Percentiles rank a stretch among this genome's conserved stretches.
phyloP scores from a whole-genome alignment of 2,329 filamentous ascomycete species.

The Boeremia lycopersici region DNA sequence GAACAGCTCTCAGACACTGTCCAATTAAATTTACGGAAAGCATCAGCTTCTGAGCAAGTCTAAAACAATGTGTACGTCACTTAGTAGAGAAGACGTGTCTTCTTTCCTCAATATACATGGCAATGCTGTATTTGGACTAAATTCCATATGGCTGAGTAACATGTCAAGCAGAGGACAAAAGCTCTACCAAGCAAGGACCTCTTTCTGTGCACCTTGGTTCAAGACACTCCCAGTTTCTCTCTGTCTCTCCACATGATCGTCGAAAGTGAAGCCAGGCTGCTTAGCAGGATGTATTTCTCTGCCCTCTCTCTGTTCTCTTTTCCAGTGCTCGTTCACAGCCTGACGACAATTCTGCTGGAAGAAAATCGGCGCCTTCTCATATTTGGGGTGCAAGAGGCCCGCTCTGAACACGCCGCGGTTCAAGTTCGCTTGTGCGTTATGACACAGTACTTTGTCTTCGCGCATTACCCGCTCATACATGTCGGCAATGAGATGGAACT shows the following conservation, averaged over 20 bases:
- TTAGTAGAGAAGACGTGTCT: background rate
- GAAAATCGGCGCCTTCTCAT: constrained; percentile 63
- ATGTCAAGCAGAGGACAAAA: background rate
- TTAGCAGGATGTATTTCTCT: constrained; percentile 31
- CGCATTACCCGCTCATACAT: constrained; percentile 68
- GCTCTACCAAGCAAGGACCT: constrained; percentile 27
- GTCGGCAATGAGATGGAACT: constrained; percentile 61
- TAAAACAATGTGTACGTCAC: too few species aligned
- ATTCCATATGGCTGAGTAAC: background rate
- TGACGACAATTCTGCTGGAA: constrained; percentile 60
- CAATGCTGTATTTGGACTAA: too few species aligned
- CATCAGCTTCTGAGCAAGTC: too few species aligned
- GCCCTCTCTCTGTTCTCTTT: constrained; percentile 24
- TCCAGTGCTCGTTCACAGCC: constrained; percentile 43
- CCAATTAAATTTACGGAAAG: too few species aligned
- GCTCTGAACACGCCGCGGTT: constrained; percentile 65
- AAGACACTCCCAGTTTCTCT: constrained; percentile 23
- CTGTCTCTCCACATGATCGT: background rate
- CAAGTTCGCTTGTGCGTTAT: constrained; percentile 63
- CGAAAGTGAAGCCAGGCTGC: constrained; percentile 57
- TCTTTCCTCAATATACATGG: background rate
- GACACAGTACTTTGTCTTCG: constrained; percentile 67
- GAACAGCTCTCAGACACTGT: too few species aligned
- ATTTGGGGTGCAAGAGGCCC: constrained; percentile 64
- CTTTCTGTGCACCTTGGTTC: constrained; percentile 16